phyloP scores from a whole-genome alignment of 192 early-diverging fungal species.

The Radiomyces spectabilis region DNA sequence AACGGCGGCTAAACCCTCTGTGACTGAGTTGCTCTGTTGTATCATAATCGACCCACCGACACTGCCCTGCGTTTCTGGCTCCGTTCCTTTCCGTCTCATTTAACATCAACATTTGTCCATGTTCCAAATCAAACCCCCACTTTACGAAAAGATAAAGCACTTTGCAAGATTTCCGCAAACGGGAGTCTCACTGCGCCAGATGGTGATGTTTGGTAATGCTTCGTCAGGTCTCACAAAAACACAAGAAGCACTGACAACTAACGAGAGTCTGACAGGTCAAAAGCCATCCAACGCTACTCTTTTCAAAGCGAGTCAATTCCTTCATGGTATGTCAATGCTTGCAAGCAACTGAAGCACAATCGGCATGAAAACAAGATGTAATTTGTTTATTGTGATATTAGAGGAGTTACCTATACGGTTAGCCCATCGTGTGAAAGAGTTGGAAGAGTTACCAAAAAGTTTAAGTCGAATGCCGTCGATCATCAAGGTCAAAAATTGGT shows the following conservation, averaged over 20 bases:
- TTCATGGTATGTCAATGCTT: constrained; percentile 34
- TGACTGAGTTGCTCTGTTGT: too few species aligned
- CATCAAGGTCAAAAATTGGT: constrained; percentile 87
- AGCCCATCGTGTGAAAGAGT: constrained; percentile 89
- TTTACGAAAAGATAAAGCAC: constrained; percentile 68
- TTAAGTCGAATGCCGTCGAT: constrained; percentile 89
- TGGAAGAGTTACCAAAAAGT: constrained; percentile 81
- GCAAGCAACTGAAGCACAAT: not conserved
- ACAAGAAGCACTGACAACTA: not conserved
- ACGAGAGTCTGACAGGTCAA: constrained; percentile 35
- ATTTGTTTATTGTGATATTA: not conserved
- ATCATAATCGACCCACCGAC: too few species aligned
- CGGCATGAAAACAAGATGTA: not conserved
- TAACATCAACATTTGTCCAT: too few species aligned
- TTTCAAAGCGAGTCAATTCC: constrained; percentile 68
- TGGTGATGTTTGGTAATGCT: constrained; percentile 93
- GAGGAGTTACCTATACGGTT: constrained; percentile 91
- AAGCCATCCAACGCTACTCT: constrained; percentile 66
- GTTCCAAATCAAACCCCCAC: constrained; percentile 47
- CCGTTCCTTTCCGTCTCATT: too few species aligned
- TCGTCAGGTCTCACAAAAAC: too few species aligned
- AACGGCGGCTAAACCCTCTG: too few species aligned
- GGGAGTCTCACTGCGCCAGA: constrained; percentile 84
- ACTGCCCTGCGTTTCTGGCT: too few species aligned
- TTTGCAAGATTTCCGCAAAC: constrained; percentile 86